Evolutionary conservation across 352 stramenopile genomes (phyloP), one percentile per base, ranked within the genome.

Genomic region (Thalassiosira delicatula): DNA sequence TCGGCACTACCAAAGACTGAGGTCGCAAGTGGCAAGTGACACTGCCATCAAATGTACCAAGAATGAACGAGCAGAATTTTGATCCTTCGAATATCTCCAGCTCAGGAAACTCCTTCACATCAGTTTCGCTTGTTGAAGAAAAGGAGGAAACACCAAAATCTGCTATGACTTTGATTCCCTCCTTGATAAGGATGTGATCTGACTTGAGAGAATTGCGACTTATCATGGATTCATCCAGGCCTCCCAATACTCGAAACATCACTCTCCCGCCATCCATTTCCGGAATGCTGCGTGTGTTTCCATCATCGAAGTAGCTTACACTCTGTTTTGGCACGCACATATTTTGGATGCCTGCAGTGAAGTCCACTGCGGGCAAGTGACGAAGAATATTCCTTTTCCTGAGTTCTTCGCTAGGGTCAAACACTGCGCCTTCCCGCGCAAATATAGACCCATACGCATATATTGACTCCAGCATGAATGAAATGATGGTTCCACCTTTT

Each of bases 51-150:
- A 93, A 84, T 25, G 83, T 90, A 11, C 88, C 89, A 23, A 88
- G 85, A 35, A 92, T 81, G 62, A 87, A 80, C 17, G 83, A 84
- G 60, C 76, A 71, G 7, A 94, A 61, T 51, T 90, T 91, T 14
- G 76, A 78, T n/a, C 84, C 87, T 54, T 95, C 88, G 61, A 94
- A 93, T 66, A 95, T 90, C 29, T 95, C 91, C 3, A 95, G 80
- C 40, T 95, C 91, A 0, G 91, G 89, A 85, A 94, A 95, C 76
- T 94, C 89, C 19, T 90, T 92, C 2, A 94, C 80, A 59, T 80
- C 88, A 29, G 85, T 90, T 75, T 94, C 87, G 37, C 65, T 90
- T 17, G 84, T 84, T 1, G 92, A 75, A 37, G 85, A 70, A 56
- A 94, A 87, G 9, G 84, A 89, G 32, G 61, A 85, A 59, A 92